Evolutionary conservation across 2,329 filamentous ascomycete genomes (phyloP).

Genomic region (Pezicula carpinea): DNA sequence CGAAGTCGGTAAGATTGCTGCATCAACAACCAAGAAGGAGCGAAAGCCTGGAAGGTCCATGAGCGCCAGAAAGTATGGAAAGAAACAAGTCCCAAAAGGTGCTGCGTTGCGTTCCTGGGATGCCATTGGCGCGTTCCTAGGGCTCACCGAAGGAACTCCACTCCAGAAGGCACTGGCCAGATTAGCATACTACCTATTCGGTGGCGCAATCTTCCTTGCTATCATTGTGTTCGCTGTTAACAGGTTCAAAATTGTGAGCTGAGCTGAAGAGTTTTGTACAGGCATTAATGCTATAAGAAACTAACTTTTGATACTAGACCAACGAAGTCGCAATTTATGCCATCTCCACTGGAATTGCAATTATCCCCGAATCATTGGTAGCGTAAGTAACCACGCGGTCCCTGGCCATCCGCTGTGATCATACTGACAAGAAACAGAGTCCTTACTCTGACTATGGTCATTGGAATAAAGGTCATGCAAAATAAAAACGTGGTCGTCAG

Average conservation of each 20-base stretch:
- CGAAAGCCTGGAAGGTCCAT: constrained; percentile 47
- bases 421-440: constrained; percentile 39
- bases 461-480: constrained; percentile 41
- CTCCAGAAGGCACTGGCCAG: constrained; percentile 62
- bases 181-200: constrained; percentile 60
- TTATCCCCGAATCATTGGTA: constrained; percentile 57
- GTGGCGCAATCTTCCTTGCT: constrained; percentile 41
- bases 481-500: constrained; percentile 42
- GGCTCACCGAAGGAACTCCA: constrained; percentile 58
- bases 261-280: background rate
- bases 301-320: background rate
- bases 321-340: constrained; percentile 27
- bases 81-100: constrained; percentile 43
- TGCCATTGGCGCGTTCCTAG: constrained; percentile 48
- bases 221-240: constrained; percentile 35
- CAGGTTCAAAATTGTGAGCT: constrained; percentile 41
- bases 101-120: constrained; percentile 42
- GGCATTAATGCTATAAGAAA: background rate
- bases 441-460: constrained; percentile 49
- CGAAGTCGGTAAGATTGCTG: constrained; percentile 52
- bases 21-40: constrained; percentile 42
- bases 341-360: constrained; percentile 41
- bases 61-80: constrained; percentile 40
- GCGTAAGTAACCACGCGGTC: constrained; percentile 22
- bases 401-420: background rate